phyloP scores from a whole-genome alignment of 2,329 filamentous ascomycete genomes.

The Xylariaceae sp. region DNA sequence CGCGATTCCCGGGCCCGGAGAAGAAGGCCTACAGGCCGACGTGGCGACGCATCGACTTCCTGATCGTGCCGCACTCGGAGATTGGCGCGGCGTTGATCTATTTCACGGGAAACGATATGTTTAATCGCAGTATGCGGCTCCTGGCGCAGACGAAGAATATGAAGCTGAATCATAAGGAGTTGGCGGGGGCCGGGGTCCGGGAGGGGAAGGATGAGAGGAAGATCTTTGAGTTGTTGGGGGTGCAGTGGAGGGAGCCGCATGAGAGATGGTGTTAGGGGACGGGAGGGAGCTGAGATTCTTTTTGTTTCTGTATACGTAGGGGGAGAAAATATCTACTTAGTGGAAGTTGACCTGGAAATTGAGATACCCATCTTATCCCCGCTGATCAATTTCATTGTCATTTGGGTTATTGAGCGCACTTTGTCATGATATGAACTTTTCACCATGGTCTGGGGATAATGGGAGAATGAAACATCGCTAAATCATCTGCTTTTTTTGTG shows the following conservation, averaged over 20 bases:
- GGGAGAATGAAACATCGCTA: no score
- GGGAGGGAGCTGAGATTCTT: conserved; percentile 3
- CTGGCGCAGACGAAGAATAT: conserved; percentile 76
- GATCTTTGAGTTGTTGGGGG: conserved; percentile 77
- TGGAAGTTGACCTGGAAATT: no score
- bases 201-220: conserved; percentile 70
- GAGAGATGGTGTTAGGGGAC: conserved; percentile 62
- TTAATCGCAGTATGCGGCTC: conserved; percentile 80
- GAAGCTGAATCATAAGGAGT: conserved; percentile 76
- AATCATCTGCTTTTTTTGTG: no score
- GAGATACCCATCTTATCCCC: no score
- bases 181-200: conserved; percentile 67
- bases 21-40: conserved; percentile 35
- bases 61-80: conserved; percentile 74
- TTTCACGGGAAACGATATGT: conserved; percentile 92
- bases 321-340: no score
- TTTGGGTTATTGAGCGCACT: no score
- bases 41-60: conserved; percentile 80
- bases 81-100: conserved; percentile 86
- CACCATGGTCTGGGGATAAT: no score
- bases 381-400: no score
- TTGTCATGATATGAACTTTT: no score
- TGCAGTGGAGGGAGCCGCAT: conserved; percentile 76
- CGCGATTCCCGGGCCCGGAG: conserved; percentile 24
- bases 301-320: background rate